Conservation (phyloP, 495 filamentous ascomycete genomes). For the Aspergillus biplanus region DNA sequence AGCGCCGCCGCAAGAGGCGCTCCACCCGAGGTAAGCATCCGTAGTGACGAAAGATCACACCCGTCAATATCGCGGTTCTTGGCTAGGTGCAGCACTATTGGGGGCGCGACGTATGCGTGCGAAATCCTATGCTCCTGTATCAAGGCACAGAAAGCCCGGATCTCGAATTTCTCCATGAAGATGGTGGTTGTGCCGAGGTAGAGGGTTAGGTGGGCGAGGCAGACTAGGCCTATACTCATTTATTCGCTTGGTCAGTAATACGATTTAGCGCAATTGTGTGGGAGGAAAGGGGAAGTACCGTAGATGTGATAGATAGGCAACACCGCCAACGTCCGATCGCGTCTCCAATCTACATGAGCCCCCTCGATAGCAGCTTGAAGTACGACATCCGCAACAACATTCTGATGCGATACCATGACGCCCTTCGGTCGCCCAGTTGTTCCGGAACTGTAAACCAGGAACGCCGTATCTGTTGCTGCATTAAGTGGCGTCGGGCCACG, state of each 20-base stretch:
- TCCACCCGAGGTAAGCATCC: conserved; percentile 78
- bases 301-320: conserved; percentile 91
- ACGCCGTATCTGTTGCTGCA: conserved; percentile 52
- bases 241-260: too few species aligned
- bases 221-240: conserved; percentile 39
- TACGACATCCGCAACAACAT: conserved; percentile 70
- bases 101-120: conserved; percentile 76
- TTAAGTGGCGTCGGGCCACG: conserved; percentile 28
- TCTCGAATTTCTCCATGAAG: conserved; percentile 75
- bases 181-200: conserved; percentile 62
- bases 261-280: too few species aligned
- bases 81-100: conserved; percentile 72
- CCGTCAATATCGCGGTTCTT: conserved; percentile 68
- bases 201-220: conserved; percentile 58
- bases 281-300: conserved; percentile 52
- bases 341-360: conserved; percentile 54
- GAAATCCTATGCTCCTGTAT: conserved; percentile 72
- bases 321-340: conserved; percentile 71
- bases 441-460: conserved; percentile 76
- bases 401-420: conserved; percentile 77
- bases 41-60: conserved; percentile 71
- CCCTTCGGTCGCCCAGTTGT: conserved; percentile 88
- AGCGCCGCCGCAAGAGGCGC: conserved; percentile 78
- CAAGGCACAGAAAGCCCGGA: conserved; percentile 65
- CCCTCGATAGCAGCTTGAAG: conserved; percentile 58